Conservation (phyloP, 2,329 filamentous ascomycete genomes). For the Diaporthe citriasiana region DNA sequence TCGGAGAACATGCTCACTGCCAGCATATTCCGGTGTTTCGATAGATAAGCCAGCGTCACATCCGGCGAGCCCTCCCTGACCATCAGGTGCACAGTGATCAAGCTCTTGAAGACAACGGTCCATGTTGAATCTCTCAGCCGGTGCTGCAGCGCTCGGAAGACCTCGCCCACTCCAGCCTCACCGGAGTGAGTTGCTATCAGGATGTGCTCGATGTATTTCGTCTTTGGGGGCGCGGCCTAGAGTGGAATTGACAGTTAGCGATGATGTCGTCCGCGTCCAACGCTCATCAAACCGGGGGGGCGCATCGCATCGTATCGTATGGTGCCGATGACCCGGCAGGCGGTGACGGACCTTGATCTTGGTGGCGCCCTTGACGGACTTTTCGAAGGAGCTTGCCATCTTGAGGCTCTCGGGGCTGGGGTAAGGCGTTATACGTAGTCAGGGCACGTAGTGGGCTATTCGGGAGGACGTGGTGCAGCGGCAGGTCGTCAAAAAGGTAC, state of each 20-base stretch:
- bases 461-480: slow-evolving; percentile 10
- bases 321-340: background rate
- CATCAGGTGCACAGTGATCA: slow-evolving; percentile 97
- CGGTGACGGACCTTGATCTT: slow-evolving; percentile 85
- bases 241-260: slow-evolving; percentile 42
- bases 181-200: slow-evolving; percentile 94
- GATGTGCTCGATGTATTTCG: slow-evolving; percentile 99
- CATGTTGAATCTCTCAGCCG: slow-evolving; percentile 95
- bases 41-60: slow-evolving; percentile 86
- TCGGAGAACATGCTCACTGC: slow-evolving; percentile 94
- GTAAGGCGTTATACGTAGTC: background rate
- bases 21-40: slow-evolving; percentile 85
- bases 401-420: slow-evolving; percentile 32
- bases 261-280: slow-evolving; percentile 38
- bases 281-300: background rate
- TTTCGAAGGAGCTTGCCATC: slow-evolving; percentile 95
- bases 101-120: slow-evolving; percentile 99
- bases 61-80: slow-evolving; percentile 94
- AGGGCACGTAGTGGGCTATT: slow-evolving; percentile 7
- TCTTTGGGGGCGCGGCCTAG: slow-evolving; percentile 94
- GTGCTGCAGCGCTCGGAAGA: slow-evolving; percentile 92
- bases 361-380: slow-evolving; percentile 98
- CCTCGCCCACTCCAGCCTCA: slow-evolving; percentile 93
- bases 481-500: slow-evolving; percentile 29
- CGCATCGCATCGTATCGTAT: slow-evolving; percentile 17